Percentiles rank a stretch among this genome's conserved stretches.
Evolutionary conservation across 805 yeast species (phyloP).

Genomic region (Ogataea allantospora): DNA sequence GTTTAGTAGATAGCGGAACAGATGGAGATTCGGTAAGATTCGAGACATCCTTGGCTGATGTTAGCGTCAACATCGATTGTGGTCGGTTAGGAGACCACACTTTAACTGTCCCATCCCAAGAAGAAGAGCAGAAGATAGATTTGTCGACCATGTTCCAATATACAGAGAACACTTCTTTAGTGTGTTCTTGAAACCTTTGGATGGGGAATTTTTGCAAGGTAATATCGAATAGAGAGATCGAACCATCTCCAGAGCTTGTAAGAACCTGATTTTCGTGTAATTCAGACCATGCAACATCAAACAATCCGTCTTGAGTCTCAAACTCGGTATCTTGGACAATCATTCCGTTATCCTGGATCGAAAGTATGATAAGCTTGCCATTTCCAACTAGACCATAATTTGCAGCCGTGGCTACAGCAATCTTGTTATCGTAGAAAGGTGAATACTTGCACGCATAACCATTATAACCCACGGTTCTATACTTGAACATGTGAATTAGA

Average conservation of each 20-base stretch:
- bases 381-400: conserved; percentile 95
- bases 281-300: conserved; percentile 89
- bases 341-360: conserved; percentile 65
- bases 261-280: conserved; percentile 81
- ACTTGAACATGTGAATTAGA: conserved; percentile 55
- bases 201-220: conserved; percentile 68
- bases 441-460: conserved; percentile 89
- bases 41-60: conserved; percentile 31
- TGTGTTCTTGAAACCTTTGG: conserved; percentile 73
- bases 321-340: conserved; percentile 55
- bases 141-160: conserved; percentile 42
- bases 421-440: conserved; percentile 83
- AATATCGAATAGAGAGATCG: conserved; percentile 76
- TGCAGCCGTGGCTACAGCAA: conserved; percentile 89
- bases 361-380: conserved; percentile 73
- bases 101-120: conserved; percentile 92
- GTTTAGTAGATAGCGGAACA: conserved; percentile 38
- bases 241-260: conserved; percentile 88
- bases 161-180: conserved; percentile 39
- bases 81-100: conserved; percentile 68
- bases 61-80: conserved; percentile 56
- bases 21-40: conserved; percentile 13
- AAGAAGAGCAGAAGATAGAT: conserved; percentile 65
- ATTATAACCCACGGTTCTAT: conserved; percentile 73
- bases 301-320: conserved; percentile 92